These are phyloP conservation scores for Sclerotinia trifoliorum DNA, from an alignment of 2,329 filamentous ascomycete species.

Conservation along the genomic window DNA sequence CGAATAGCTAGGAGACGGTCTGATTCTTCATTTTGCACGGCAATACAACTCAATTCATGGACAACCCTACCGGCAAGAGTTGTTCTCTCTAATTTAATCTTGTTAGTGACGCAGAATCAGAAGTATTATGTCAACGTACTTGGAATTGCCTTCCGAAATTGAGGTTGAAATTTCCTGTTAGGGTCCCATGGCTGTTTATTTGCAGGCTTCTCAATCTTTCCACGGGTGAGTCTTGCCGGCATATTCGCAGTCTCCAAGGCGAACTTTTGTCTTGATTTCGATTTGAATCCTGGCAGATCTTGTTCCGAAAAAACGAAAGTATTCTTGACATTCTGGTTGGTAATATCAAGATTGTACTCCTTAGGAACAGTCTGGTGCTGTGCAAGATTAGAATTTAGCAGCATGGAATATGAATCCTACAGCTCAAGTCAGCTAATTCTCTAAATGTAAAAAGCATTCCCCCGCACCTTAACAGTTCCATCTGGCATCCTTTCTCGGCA, in stretches of 20 bases:
- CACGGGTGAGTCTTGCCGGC: conserved; percentile 51
- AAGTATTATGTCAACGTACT: conserved; percentile 48
- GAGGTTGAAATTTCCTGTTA: conserved; percentile 59
- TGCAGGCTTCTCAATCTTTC: conserved; percentile 48
- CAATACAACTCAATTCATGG: conserved; percentile 74
- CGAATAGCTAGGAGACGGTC: conserved; percentile 58
- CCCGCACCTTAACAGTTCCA: conserved; percentile 46
- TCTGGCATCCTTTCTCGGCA: conserved; percentile 49
- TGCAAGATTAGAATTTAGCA: conserved; percentile 62
- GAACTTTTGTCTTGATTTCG: conserved; percentile 55
- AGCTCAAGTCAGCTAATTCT: conserved; percentile 24
- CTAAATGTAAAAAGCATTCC: background rate
- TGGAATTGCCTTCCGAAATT: conserved; percentile 69
- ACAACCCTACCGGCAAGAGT: conserved; percentile 69
- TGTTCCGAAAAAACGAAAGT: conserved; percentile 93
- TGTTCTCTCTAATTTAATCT: conserved; percentile 61
- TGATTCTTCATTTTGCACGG: conserved; percentile 70
- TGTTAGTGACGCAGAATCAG: conserved; percentile 39
- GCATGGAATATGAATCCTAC: conserved; percentile 58
- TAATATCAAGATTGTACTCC: conserved; percentile 80
- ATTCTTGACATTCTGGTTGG: conserved; percentile 68
- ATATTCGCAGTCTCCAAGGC: conserved; percentile 59
- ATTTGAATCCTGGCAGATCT: conserved; percentile 76
- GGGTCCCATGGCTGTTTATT: conserved; percentile 45
- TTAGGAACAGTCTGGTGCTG: conserved; percentile 76